Conservation (phyloP, 2,329 filamentous ascomycete species). For the Metarhizium guizhouense region DNA sequence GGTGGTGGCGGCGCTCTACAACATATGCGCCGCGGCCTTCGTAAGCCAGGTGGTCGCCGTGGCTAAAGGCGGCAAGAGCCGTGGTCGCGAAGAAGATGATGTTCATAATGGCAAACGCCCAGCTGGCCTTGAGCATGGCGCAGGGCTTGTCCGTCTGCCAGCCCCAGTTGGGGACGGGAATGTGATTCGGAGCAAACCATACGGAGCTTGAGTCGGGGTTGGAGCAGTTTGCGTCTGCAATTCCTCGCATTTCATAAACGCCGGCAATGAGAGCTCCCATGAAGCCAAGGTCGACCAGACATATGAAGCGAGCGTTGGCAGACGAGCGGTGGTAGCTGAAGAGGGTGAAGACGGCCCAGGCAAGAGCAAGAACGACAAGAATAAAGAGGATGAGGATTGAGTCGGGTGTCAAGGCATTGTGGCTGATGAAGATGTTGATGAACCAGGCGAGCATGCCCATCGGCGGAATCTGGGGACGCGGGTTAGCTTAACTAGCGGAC, state of each 20-base stretch:
- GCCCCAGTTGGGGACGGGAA: conserved; percentile 47
- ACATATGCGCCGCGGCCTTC: conserved; percentile 16
- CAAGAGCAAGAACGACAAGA: conserved; percentile 52
- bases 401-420: conserved; percentile 50
- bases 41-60: conserved; percentile 42
- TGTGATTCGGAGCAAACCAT: conserved; percentile 39
- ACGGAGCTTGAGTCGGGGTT: conserved; percentile 38
- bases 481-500: background rate
- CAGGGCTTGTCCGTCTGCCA: conserved; percentile 65
- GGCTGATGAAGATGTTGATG: conserved; percentile 47
- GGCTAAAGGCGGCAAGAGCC: conserved; percentile 56
- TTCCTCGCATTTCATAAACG: conserved; percentile 51
- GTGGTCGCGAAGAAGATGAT: conserved; percentile 72
- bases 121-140: conserved; percentile 84
- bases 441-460: conserved; percentile 62
- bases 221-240: conserved; percentile 57
- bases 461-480: conserved; percentile 43
- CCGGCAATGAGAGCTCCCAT: conserved; percentile 55
- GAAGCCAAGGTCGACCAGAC: conserved; percentile 51
- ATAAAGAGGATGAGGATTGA: conserved; percentile 61
- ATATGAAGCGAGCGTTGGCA: conserved; percentile 52
- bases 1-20: conserved; percentile 19
- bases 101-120: conserved; percentile 87
- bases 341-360: conserved; percentile 56
- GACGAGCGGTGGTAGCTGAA: conserved; percentile 57